Base-by-base conservation (phyloP, 2,329 filamentous ascomycete species). In the Diaporthe velutina region DNA sequence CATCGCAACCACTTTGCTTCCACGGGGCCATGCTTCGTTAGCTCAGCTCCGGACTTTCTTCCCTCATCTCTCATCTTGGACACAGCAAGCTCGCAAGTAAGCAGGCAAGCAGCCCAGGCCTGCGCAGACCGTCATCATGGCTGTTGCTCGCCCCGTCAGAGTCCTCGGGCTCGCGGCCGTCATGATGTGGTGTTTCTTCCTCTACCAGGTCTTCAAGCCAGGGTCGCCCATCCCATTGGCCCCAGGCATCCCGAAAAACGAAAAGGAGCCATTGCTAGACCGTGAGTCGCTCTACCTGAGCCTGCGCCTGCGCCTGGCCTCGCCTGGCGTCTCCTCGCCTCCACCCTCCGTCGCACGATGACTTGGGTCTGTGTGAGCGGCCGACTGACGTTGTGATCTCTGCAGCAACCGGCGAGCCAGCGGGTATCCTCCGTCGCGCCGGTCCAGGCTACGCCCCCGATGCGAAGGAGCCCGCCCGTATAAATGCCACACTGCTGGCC, bases 401-500 rank as follows among this genome's bases (percentile, higher is more conserved):
- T 55, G 74, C 80, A 98, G 96, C 91, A 58, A 97, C 94, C 45
- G 92, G 91, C 77, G 96, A 98, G 83, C 96, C 96, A 30, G 90
- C 93, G 77, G 96, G 95, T 70, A 87, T 90, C 19, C 87, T 98
- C 78, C 91, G 90, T 80, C 91, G 95, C 83, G 91, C 93, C 45
- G 92, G 92, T 72, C 88, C 94, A 78, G 93, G 93, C 80, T 98
- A 98, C 84, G 91, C 91, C 70, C 91, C 94, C 70, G 90, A 95
- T 80, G 93, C 93, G 80, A 87, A 90, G 70, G 90, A 95, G 76
- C 94, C 93, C 70, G 92, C 93, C 78, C 94, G 97, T 81, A 97
- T 98, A 83, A 97, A 98, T 83, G 97, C 97, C 75, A 98, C 97
- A 5, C 89, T 99, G 74, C 89, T 99, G 78, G 94, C 95, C 30